Evolutionary conservation across 2,329 filamentous ascomycete genomes (phyloP), one percentile per base, ranked within the genome.

Genomic region (Gyromitra esculenta): DNA sequence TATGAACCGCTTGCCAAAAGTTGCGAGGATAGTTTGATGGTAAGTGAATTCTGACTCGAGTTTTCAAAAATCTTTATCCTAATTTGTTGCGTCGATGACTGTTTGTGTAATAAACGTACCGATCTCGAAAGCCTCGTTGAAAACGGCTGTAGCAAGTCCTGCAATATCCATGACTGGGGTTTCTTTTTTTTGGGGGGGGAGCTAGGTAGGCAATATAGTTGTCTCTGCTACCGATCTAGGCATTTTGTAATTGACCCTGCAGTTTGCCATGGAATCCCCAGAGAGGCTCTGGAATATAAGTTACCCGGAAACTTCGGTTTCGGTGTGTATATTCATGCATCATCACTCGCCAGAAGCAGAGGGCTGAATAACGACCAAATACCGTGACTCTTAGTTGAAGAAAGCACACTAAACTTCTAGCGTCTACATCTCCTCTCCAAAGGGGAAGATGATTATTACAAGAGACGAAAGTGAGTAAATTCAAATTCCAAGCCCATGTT

Each of bases 1-100:
- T 7, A 74, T 67, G 15, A 77, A 77, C 1, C 45, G 63, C 45
- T 50, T 74, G 5, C 52, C 67, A 31, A 76, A 76, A 0, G 73
- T 52, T 8, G 41, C 18, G 1, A 76, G 60, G n/a, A 65, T 52
- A 25, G 18, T n/a, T n/a, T 73, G 73, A 3, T 73, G 73, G 13
- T 59, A 31, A 21, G 37, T 52, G 31, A 77, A 77, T 2, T 67
- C 50, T n/a, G 43, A 21, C 35, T 68, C 39, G 35, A 76, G 45
- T 13, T 56, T 41, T 15, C 13, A 21, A 18, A 76, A 74, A 45
- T 67, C 57, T 3, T 59, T 1, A 1, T 67, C 48, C 1, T 64
- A 69, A 52, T 66, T 21, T 57, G n/a, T 13, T 4, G 60, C 60
- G n/a, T 64, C 52, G 35, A 9, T 25, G 37, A 74, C 25, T 5